A percentile compares a stretch with the other conserved stretches of the same genome.
Evolutionary conservation across 2,329 filamentous ascomycete species (phyloP).

Genomic region (Cladorrhinum sp.): DNA sequence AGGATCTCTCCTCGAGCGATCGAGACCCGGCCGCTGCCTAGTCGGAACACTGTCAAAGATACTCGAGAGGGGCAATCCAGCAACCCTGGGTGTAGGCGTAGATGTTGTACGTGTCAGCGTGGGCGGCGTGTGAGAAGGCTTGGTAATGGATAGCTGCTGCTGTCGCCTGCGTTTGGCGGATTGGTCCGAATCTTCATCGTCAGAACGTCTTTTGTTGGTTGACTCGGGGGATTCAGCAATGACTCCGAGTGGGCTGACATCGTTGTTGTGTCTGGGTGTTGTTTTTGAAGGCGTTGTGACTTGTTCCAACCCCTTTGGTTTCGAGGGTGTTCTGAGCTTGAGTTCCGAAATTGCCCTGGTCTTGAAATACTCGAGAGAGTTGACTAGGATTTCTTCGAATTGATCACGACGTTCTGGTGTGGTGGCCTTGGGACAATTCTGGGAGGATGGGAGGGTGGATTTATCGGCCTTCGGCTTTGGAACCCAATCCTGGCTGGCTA

Average conservation of each 20-base stretch:
- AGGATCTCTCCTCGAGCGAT: not conserved
- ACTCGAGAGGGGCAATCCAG: not conserved
- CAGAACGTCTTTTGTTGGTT: not conserved
- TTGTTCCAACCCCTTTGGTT: not conserved
- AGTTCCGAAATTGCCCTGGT: not conserved
- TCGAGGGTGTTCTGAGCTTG: not conserved
- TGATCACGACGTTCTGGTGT: slow-evolving; percentile 19
- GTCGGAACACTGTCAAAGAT: slow-evolving; percentile 3
- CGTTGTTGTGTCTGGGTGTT: not conserved
- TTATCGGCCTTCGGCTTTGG: slow-evolving; percentile 24
- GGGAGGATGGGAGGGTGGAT: slow-evolving; percentile 18
- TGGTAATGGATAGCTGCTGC: not conserved
- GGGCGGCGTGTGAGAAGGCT: too few relatives aligned
- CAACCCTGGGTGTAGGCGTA: not conserved
- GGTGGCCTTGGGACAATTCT: slow-evolving; percentile 17
- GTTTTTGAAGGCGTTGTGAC: not conserved
- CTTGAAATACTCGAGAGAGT: slow-evolving; percentile 20
- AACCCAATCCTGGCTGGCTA: slow-evolving; percentile 24
- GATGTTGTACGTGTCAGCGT: not conserved
- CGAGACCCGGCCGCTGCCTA: slow-evolving; percentile 1
- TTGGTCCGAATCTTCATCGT: slow-evolving; percentile 1
- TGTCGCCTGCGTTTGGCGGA: not conserved
- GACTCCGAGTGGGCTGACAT: not conserved
- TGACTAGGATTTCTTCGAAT: slow-evolving; percentile 28
- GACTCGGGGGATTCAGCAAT: not conserved